Evolutionary conservation across 208 protist species (phyloP), one percentile per base, ranked within the genome.

Genomic region (Acanthamoeba sp.): DNA sequence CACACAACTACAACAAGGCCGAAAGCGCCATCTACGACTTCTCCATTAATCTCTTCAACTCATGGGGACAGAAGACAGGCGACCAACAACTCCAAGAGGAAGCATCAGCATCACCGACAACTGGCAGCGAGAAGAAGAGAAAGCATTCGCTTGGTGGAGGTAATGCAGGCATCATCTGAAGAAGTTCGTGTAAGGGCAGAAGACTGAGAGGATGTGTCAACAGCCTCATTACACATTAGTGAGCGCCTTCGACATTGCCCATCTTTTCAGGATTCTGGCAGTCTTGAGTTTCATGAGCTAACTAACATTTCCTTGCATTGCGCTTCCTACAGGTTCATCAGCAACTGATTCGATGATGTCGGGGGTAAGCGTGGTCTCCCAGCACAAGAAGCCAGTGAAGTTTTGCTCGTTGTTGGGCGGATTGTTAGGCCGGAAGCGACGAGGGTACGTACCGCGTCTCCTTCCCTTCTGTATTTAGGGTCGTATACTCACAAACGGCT

Each of bases 1-100:
- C 85, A 16, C 50, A 29, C 22, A 18, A 91, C 85, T 91, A 66
- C 57, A 36, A 91, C 50, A 66, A 91, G 55, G 85, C 59, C 22
- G 59, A 76, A 24, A 73, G 27, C 85, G 36, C 50, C 22, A 38
- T 91, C 57, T 91, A 76, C 55, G 57, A 91, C 38, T 91, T 87
- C n/a, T 87, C 78, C 29, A 52, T 87, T 29, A 52, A 22, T n/a
- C 78, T 87, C 9, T 87, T 87, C 78, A 87, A 87, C 48, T 87
- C 78, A 2, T 87, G 78, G 78, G 78, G 71, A 3, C 32, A 38
- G 18, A 38, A 82, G 4, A 38, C 66, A 14, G 32, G 40, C 24
- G 38, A 82, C 9, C 20, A 82, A 18, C 32, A 14, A 76, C 38
- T 1, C 12, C 32, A 40, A 50, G 40, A 78, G 2, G 69, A 78